Conservation (phyloP, 768 basidiomycete species). For the Inosperma sp. region DNA sequence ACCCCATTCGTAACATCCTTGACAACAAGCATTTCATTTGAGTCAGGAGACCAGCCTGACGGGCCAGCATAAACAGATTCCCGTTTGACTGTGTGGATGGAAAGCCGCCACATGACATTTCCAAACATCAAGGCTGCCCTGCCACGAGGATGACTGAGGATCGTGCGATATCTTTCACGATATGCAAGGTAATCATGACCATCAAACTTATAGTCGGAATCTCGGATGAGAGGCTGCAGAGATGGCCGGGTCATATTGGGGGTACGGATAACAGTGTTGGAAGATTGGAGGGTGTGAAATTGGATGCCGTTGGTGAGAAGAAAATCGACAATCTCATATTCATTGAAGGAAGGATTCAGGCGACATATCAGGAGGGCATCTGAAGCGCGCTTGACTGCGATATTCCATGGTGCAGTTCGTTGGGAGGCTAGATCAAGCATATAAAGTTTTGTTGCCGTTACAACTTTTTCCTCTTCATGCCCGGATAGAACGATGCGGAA, state of each 20-base stretch:
- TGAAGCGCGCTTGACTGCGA: slow-evolving; percentile 1
- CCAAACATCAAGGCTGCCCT: neutral
- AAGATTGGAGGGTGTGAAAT: slow-evolving; percentile 9
- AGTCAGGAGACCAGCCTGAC: neutral
- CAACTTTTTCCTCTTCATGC: neutral
- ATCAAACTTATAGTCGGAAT: neutral
- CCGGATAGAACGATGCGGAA: neutral
- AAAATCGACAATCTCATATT: slow-evolving; percentile 5
- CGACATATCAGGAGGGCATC: slow-evolving; percentile 7
- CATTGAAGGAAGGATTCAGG: neutral
- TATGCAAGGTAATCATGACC: slow-evolving; percentile 12
- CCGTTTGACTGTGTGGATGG: neutral
- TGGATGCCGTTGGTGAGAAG: slow-evolving; percentile 7
- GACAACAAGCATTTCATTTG: neutral
- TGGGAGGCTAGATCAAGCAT: slow-evolving; percentile 5
- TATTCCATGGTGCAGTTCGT: neutral
- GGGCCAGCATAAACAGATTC: neutral
- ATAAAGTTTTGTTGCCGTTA: no score
- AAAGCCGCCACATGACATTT: neutral
- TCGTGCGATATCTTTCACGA: neutral
- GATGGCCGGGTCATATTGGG: neutral
- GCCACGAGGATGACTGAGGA: neutral
- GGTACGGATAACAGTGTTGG: neutral
- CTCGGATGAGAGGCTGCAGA: neutral
- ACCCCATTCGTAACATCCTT: neutral